Evolutionary conservation across 2,329 filamentous ascomycete genomes (phyloP), one percentile per base, ranked within the genome.

Genomic region (Pseudogymnoascus sp.): DNA sequence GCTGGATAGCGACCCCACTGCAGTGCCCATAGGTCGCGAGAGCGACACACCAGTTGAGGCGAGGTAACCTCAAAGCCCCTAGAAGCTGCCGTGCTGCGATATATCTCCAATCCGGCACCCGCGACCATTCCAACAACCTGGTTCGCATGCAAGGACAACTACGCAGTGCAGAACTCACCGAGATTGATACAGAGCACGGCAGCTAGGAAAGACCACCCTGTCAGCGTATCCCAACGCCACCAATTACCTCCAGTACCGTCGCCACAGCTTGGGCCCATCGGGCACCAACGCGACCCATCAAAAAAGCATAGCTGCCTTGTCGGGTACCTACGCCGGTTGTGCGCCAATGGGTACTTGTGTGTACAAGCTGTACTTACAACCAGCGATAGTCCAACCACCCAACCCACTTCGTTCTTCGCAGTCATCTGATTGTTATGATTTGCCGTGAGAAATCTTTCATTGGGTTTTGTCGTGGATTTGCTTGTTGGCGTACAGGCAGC

Each of bases 261-360:
- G 42, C 18, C 42, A 47, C 42, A 47, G 21, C 44, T 50, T 50
- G 44, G 44, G 44, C 44, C 44, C 44, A 50, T 50, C 7, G 44
- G 44, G 44, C 44, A 50, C 12, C 44, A 50, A 50, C 21, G 44
- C 44, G 21, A 14, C 44, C 42, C 42, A 23, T 25, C 44, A 25
- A 25, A 50, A 50, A 50, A 25, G 44, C 44, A 50, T 50, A n/a
- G 44, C 44, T 50, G 44, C 44, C 44, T 50, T 50, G 44, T 50
- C 23, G 44, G 44, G 44, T 50, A 50, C 7, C 21, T 50, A 50
- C 7, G 23, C 21, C 12, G 12, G 23, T 18, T 25, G 11, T 50
- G 44, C 12, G 44, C 44, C 44, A 50, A 28, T 28, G 16, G 44
- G 21, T 25, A 50, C 21, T 50, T 50, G 21, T 28, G 21, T 47